These are phyloP conservation scores for Orobanche coerulescens DNA, from an alignment of 257 asterid genomes.

Conservation along the genomic window DNA sequence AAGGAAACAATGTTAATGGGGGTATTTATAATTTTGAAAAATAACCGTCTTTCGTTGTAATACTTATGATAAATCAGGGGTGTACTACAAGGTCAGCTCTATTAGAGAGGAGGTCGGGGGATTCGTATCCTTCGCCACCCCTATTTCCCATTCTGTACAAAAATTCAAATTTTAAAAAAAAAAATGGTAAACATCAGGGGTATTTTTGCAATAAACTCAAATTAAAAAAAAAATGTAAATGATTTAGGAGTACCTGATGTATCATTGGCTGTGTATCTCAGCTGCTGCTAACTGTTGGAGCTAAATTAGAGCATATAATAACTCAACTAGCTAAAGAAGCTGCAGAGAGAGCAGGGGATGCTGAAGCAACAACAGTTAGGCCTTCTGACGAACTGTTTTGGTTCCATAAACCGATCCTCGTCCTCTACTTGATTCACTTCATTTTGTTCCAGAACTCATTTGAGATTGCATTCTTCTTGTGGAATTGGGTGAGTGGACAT, in stretches of 20 bases:
- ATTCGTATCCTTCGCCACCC: no score
- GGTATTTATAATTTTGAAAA: no score
- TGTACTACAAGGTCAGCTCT: no score
- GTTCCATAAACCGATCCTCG: slow-evolving; percentile 54
- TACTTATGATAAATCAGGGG: no score
- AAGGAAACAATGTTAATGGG: no score
- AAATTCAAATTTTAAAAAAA: no score
- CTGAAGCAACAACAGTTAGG: slow-evolving; percentile 33
- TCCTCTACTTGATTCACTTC: slow-evolving; percentile 87
- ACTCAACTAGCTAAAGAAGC: slow-evolving; percentile 54
- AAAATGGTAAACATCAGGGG: no score
- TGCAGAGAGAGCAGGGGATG: slow-evolving; percentile 27
- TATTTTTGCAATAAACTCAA: neutral
- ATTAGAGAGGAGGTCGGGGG: no score
- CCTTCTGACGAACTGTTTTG: slow-evolving; percentile 82
- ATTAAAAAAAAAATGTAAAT: neutral
- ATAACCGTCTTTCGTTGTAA: no score
- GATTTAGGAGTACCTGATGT: neutral
- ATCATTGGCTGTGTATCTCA: slow-evolving; percentile 18
- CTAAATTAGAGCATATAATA: slow-evolving; percentile 85
- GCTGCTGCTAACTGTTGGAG: slow-evolving; percentile 75
- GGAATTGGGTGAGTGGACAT: slow-evolving; percentile 60
- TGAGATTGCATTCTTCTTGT: slow-evolving; percentile 79
- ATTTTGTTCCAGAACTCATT: slow-evolving; percentile 85
- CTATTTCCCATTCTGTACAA: no score